Percentiles rank a stretch among this genome's conserved stretches.
These are phyloP conservation scores for Grigorovia transvaalensis DNA, from an alignment of 805 yeast species.

Conservation along the genomic window DNA sequence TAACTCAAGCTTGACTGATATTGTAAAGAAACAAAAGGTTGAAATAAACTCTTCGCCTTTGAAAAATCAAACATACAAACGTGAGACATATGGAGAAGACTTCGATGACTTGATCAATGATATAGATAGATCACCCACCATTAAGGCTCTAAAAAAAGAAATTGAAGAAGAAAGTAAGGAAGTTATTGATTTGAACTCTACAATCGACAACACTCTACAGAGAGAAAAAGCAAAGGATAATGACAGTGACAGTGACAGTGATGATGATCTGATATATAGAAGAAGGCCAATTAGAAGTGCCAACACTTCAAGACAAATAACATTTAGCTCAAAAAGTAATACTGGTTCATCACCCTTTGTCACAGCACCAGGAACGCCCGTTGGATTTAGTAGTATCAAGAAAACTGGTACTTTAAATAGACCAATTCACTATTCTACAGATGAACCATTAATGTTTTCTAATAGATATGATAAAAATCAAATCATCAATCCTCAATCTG, in stretches of 20 bases:
- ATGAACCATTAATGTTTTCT: slow-evolving; percentile 7
- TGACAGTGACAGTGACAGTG: slow-evolving; percentile 29
- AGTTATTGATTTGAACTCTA: neutral
- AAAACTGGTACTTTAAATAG: slow-evolving; percentile 3
- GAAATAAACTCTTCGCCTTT: slow-evolving; percentile 22
- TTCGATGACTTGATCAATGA: slow-evolving; percentile 10
- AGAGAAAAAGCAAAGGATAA: slow-evolving; percentile 13
- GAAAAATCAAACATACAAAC: slow-evolving; percentile 4
- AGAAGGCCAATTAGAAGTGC: slow-evolving; percentile 25
- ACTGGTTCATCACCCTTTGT: slow-evolving; percentile 22
- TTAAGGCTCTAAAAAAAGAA: slow-evolving; percentile 4
- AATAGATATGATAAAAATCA: slow-evolving; percentile 18
- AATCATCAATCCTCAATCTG: slow-evolving; percentile 31
- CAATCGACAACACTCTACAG: slow-evolving; percentile 1
- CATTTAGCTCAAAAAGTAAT: slow-evolving; percentile 17
- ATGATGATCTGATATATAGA: slow-evolving; percentile 24
- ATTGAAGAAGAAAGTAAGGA: slow-evolving; percentile 1
- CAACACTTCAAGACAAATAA: slow-evolving; percentile 17
- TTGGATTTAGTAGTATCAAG: neutral
- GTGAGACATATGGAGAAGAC: slow-evolving; percentile 4
- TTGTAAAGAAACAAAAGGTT: slow-evolving; percentile 10
- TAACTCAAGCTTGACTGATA: neutral
- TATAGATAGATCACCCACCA: slow-evolving; percentile 18
- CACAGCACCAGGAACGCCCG: slow-evolving; percentile 28
- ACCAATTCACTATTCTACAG: slow-evolving; percentile 4